phyloP scores from a whole-genome alignment of 1,284 basidiomycete genomes.

The Limonomyces culmigenus region DNA sequence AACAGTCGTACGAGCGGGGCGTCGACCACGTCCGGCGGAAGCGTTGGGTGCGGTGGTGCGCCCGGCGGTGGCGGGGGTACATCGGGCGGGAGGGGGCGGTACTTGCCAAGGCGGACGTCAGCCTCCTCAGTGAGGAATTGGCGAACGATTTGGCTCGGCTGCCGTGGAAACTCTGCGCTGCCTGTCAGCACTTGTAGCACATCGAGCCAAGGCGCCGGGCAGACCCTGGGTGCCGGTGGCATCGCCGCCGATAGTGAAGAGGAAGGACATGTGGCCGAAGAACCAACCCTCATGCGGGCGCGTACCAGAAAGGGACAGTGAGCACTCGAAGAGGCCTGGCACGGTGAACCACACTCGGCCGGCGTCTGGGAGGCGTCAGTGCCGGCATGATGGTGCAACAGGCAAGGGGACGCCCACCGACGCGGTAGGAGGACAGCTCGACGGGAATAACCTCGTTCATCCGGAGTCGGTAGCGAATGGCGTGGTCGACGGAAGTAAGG shows the following conservation, averaged over 20 bases:
- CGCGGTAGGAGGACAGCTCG: conserved; percentile 57
- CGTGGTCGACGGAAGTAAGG: conserved; percentile 55
- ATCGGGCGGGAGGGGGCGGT: conserved; percentile 30
- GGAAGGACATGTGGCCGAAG: conserved; percentile 61
- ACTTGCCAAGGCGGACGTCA: conserved; percentile 43
- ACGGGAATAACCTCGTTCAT: conserved; percentile 58
- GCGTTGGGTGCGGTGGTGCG: conserved; percentile 29
- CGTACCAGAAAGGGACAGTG: conserved; percentile 55
- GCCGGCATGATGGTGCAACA: neutral
- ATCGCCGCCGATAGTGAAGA: conserved; percentile 60
- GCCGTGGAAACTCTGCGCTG: conserved; percentile 46
- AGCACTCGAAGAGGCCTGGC: conserved; percentile 59
- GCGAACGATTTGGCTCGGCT: conserved; percentile 45
- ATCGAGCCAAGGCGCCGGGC: neutral
- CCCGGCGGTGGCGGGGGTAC: conserved; percentile 22
- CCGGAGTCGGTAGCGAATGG: conserved; percentile 60
- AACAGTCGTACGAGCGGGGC: conserved; percentile 64
- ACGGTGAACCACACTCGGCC: conserved; percentile 68
- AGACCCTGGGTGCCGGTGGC: conserved; percentile 52
- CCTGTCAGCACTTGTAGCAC: neutral
- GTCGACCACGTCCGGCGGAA: conserved; percentile 45
- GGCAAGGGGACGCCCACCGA: conserved; percentile 27
- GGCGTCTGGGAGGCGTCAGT: conserved; percentile 25
- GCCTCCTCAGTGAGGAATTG: conserved; percentile 58
- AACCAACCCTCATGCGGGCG: conserved; percentile 64